Conservation (phyloP, 2,329 filamentous ascomycete genomes). For the Onygenales sp. region DNA sequence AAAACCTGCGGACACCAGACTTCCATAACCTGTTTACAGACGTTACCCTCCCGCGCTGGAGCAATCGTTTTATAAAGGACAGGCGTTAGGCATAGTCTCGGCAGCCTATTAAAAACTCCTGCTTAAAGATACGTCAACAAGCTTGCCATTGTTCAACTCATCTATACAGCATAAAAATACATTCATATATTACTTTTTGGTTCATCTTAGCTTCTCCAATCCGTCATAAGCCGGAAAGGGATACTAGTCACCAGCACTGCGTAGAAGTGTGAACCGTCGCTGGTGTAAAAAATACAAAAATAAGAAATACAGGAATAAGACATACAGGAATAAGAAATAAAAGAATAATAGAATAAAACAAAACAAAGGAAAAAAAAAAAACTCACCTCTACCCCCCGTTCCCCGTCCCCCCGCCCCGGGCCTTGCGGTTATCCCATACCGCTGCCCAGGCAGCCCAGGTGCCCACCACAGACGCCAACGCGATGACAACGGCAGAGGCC, state of each 20-base stretch:
- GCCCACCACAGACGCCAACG: too few species aligned
- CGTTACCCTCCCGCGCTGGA: not conserved
- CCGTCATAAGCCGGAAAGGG: not conserved
- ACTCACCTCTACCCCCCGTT: too few species aligned
- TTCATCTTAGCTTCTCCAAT: conserved; percentile 1
- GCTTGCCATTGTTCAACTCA: not conserved
- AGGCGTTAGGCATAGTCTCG: not conserved
- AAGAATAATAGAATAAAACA: not conserved
- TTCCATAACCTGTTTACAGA: not conserved
- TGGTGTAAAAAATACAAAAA: conserved; percentile 1
- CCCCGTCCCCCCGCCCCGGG: too few species aligned
- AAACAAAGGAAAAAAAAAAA: not conserved
- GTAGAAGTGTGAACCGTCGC: conserved; percentile 2
- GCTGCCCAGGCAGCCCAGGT: too few species aligned
- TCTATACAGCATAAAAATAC: not conserved
- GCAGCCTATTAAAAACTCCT: not conserved
- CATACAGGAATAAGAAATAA: too few species aligned
- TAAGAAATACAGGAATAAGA: not conserved
- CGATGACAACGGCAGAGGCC: too few species aligned
- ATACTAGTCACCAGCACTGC: conserved; percentile 3
- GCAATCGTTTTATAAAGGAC: not conserved
- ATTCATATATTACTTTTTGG: not conserved
- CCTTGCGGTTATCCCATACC: too few species aligned
- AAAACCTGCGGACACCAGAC: not conserved
- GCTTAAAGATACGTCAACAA: not conserved